Percentiles rank a stretch among this genome's conserved stretches.
phyloP scores from a whole-genome alignment of 352 stramenopile species.

The Pythium coloratum region DNA sequence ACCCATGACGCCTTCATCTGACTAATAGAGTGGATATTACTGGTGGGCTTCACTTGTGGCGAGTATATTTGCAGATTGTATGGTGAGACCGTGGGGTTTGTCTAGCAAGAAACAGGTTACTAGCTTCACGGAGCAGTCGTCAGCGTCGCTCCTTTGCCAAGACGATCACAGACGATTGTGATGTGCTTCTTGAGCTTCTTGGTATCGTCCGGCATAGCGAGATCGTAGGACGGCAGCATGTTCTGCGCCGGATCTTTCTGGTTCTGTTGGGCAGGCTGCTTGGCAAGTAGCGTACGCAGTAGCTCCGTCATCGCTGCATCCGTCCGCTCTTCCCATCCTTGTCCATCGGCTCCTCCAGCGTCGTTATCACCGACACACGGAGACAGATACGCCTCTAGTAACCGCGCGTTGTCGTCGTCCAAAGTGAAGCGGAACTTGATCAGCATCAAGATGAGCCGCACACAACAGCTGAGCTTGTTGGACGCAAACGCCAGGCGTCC shows the following conservation, averaged over 20 bases:
- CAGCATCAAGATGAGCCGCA: constrained; percentile 81
- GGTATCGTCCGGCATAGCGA: constrained; percentile 76
- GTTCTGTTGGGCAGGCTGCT: constrained; percentile 40
- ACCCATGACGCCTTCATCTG: background rate
- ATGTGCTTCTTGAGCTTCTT: constrained; percentile 91
- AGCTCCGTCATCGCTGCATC: constrained; percentile 86
- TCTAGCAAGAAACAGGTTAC: too few relatives aligned
- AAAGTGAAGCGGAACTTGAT: constrained; percentile 82
- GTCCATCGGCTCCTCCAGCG: constrained; percentile 38
- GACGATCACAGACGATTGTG: constrained; percentile 86
- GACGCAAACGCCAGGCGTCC: constrained; percentile 46
- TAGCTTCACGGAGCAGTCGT: background rate
- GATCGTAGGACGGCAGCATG: constrained; percentile 35
- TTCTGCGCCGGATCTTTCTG: constrained; percentile 18
- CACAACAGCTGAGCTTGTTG: constrained; percentile 71
- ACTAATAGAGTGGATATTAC: background rate
- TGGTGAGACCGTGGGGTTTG: background rate
- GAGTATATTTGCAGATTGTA: background rate
- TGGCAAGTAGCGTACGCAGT: constrained; percentile 71
- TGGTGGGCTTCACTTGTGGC: background rate
- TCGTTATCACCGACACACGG: constrained; percentile 56
- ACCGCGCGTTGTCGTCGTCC: constrained; percentile 51
- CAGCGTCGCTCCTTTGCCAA: constrained; percentile 77
- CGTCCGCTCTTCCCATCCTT: constrained; percentile 90
- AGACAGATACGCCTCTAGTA: constrained; percentile 71